Base-by-base conservation (phyloP, 106 monocot genomes). In the Allium fistulosum region DNA sequence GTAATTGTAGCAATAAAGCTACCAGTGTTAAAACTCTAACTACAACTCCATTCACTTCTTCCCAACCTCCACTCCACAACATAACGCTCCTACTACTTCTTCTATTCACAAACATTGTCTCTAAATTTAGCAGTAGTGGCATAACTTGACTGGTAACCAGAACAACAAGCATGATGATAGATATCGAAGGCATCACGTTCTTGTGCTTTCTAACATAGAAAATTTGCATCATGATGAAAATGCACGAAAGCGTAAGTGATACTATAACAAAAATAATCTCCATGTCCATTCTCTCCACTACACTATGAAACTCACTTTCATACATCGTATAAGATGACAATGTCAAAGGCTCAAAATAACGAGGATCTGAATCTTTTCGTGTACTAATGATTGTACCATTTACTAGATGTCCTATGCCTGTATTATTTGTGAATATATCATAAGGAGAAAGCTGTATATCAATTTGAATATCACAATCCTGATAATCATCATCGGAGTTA, bases 11-110 rank as follows among this genome's bases (percentile, higher is more conserved):
- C 2, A 94, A 52, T 62, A 94, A 82, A 63, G 86, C 81, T 10
- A 79, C 76, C 90, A 94, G 84, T 9, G 87, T 87, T 50, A 87
- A 66, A 58, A 94, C 48, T 74, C 90, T 84, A 52, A 87, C 82
- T 57, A 87, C 61, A 6, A 94, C 84, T 72, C 90, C 87, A 67
- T 87, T 84, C 18, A 67, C 94, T 72, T 90, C 90, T 12, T 87
- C 82, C 94, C 90, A 94, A 26, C 87, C 84, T 57, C 84, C 84
- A 47, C 71, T 83, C 73, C 71, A 69, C 14, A 71, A 50, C 14
- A 87, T n/a, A 18, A 76, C 69, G 68, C 75, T 78, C 58, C 84
- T 75, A 49, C 61, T 80, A 46, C 63, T 74, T 49, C 66, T 69
- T 26, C 55, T 70, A 55, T 8, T 79, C 15, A 63, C 51, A 66